A percentile compares a stretch with the other conserved stretches of the same genome.
These are phyloP conservation scores for Forsythia suspensa DNA, from an alignment of 257 asterid species.

Conservation along the genomic window DNA sequence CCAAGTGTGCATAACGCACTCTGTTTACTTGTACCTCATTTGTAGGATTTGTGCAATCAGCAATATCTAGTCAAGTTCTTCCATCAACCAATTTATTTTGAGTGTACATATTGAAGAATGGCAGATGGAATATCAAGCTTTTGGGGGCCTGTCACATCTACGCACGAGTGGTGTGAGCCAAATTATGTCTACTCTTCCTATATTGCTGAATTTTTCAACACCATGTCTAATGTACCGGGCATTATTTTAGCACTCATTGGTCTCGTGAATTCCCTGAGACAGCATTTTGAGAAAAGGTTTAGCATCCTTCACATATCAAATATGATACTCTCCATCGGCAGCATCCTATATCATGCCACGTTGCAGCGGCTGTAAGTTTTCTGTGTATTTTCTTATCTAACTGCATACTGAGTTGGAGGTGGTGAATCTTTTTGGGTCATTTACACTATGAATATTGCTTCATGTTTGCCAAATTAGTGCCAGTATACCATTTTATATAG, in stretches of 20 bases:
- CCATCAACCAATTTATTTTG: not conserved
- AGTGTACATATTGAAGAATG: constrained; percentile 47
- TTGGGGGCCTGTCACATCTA: constrained; percentile 97
- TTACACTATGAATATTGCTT: not conserved
- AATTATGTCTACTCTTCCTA: constrained; percentile 87
- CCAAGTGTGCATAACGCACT: not conserved
- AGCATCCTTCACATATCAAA: constrained; percentile 90
- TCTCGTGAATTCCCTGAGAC: constrained; percentile 73
- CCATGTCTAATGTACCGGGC: constrained; percentile 78
- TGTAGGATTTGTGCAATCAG: constrained; percentile 29
- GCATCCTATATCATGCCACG: constrained; percentile 90
- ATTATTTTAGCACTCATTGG: constrained; percentile 80
- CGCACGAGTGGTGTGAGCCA: constrained; percentile 96
- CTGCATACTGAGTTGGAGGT: constrained; percentile 10
- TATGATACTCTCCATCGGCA: constrained; percentile 84
- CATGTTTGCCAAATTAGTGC: not conserved
- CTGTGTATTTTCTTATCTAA: constrained; percentile 11
- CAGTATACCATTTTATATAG: not conserved
- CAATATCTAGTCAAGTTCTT: constrained; percentile 10
- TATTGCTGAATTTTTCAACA: constrained; percentile 89
- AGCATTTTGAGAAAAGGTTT: constrained; percentile 89
- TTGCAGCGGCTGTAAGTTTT: constrained; percentile 80
- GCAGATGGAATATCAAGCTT: constrained; percentile 70
- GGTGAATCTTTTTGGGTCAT: not conserved
- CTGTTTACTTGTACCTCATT: constrained; percentile 1